phyloP scores from a whole-genome alignment of 352 stramenopile genomes.

The Achlya hypogyna region DNA sequence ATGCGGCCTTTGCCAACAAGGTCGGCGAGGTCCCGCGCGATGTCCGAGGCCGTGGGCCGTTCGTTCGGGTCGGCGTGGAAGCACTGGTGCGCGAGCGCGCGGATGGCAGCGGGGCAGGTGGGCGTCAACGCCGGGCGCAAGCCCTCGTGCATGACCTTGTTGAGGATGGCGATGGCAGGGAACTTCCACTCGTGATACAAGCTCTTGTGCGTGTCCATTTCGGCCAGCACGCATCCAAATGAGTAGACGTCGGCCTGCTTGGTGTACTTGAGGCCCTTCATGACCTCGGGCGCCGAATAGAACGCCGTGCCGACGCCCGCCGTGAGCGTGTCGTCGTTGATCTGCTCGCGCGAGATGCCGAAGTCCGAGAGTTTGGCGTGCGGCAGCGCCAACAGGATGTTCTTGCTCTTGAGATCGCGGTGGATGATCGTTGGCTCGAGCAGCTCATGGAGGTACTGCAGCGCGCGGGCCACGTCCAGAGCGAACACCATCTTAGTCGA shows the following conservation, averaged over 20 bases:
- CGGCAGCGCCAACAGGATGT: slow-evolving; percentile 30
- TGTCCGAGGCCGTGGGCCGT: slow-evolving; percentile 10
- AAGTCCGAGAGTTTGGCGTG: slow-evolving; percentile 41
- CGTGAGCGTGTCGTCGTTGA: slow-evolving; percentile 7
- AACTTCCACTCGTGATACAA: slow-evolving; percentile 32
- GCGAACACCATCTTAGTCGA: slow-evolving; percentile 25
- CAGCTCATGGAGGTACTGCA: slow-evolving; percentile 39
- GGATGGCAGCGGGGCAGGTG: slow-evolving; percentile 1
- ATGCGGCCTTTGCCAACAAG: background rate
- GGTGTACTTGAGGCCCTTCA: slow-evolving; percentile 13
- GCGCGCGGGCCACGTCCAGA: slow-evolving; percentile 29
- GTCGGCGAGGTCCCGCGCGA: background rate
- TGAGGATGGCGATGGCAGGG: background rate
- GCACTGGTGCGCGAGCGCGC: background rate
- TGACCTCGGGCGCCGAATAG: slow-evolving; percentile 11
- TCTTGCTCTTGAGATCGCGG: slow-evolving; percentile 38
- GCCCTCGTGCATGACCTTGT: slow-evolving; percentile 15
- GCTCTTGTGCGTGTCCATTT: slow-evolving; percentile 44
- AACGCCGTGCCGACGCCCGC: slow-evolving; percentile 6
- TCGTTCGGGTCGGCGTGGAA: slow-evolving; percentile 3
- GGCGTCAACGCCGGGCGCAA: background rate
- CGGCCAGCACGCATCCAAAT: slow-evolving; percentile 25
- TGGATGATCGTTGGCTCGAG: slow-evolving; percentile 26
- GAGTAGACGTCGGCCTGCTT: slow-evolving; percentile 11
- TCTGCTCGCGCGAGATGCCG: slow-evolving; percentile 32